A percentile compares a stretch with the other conserved stretches of the same genome.
phyloP scores from a whole-genome alignment of 306 rosid genomes.

The Ziziphus jujuba region DNA sequence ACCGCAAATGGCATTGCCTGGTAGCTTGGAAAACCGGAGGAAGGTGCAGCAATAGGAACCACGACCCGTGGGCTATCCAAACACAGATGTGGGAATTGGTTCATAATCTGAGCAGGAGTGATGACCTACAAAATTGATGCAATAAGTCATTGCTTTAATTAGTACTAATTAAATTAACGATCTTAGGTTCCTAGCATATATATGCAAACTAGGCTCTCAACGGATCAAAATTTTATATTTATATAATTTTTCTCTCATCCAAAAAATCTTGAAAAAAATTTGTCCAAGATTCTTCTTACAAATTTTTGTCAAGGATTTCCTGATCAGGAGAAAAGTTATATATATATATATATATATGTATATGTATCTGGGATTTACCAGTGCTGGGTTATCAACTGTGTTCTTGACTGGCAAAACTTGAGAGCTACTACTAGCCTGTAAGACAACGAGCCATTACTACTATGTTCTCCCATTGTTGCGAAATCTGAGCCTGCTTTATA shows the following conservation, averaged over 20 bases:
- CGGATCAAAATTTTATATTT: too few species aligned
- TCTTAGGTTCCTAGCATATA: background rate
- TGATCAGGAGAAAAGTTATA: too few species aligned
- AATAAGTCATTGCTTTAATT: background rate
- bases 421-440: slow-evolving; percentile 10
- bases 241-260: too few species aligned
- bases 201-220: too few species aligned
- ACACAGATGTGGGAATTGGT: slow-evolving; percentile 38
- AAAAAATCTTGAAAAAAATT: too few species aligned
- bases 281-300: too few species aligned
- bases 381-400: background rate
- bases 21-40: slow-evolving; percentile 15
- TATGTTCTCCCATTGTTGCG: too few species aligned
- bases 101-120: slow-evolving; percentile 19
- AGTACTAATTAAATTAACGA: background rate
- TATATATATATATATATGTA: too few species aligned
- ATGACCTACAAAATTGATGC: background rate
- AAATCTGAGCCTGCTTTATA: too few species aligned
- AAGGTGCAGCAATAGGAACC: background rate
- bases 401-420: slow-evolving; percentile 9
- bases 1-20: slow-evolving; percentile 23
- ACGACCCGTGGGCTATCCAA: slow-evolving; percentile 32
- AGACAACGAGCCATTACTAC: too few species aligned
- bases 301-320: too few species aligned
- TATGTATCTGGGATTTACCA: background rate